A percentile compares a stretch with the other conserved stretches of the same genome.
Conservation (phyloP, 2,329 filamentous ascomycete genomes). For the Ascosphaera apis region DNA sequence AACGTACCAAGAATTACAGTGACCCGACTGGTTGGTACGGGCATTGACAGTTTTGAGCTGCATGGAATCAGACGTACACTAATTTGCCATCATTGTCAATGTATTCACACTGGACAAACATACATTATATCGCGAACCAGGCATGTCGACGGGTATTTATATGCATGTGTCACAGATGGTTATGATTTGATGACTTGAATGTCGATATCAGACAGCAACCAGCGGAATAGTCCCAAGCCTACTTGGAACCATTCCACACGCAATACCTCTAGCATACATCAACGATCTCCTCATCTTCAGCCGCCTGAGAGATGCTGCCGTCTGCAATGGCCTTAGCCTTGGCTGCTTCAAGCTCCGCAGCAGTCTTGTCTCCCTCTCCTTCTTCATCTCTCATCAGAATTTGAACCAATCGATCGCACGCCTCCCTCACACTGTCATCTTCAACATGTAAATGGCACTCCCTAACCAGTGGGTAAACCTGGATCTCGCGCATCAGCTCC, state of each 20-base stretch:
- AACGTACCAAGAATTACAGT: too few species aligned
- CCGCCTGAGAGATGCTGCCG: conserved; percentile 9
- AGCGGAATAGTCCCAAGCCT: too few species aligned
- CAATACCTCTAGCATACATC: conserved; percentile 19
- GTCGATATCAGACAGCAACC: too few species aligned
- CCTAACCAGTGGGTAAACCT: conserved; percentile 72
- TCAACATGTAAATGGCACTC: conserved; percentile 63
- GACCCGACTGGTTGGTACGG: too few species aligned
- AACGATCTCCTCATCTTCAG: conserved; percentile 23
- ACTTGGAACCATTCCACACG: conserved; percentile 1
- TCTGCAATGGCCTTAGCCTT: conserved; percentile 15
- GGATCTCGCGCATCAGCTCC: conserved; percentile 48
- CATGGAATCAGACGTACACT: too few species aligned
- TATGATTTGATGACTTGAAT: too few species aligned
- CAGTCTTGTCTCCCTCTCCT: conserved; percentile 21
- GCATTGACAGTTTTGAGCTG: too few species aligned
- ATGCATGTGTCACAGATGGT: too few species aligned
- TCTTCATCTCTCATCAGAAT: conserved; percentile 65
- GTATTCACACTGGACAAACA: too few species aligned
- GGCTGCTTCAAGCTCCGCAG: conserved; percentile 15
- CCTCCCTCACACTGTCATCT: conserved; percentile 59
- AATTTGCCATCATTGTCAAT: too few species aligned
- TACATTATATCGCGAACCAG: too few species aligned
- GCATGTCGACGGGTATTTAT: too few species aligned
- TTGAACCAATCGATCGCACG: conserved; percentile 74